These are phyloP conservation scores for Pseudogymnoascus sp. DNA, from an alignment of 2,329 filamentous ascomycete species.

Conservation along the genomic window DNA sequence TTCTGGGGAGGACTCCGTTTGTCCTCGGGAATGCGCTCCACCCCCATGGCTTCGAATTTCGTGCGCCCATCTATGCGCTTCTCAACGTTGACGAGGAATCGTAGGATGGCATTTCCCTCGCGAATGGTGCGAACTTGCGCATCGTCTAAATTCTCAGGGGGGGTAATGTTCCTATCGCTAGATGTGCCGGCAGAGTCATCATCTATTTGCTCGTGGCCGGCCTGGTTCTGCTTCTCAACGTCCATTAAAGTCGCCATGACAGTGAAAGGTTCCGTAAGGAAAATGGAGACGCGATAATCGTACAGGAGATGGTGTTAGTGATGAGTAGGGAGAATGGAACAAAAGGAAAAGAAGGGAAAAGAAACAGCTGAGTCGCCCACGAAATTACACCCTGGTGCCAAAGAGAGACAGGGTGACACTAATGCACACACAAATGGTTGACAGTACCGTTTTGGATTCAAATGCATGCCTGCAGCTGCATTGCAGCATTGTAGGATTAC, in stretches of 20 bases:
- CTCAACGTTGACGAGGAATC: constrained; percentile 7
- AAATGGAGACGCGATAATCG: neutral
- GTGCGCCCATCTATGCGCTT: constrained; percentile 5
- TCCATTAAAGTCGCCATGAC: constrained; percentile 6
- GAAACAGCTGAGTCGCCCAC: neutral
- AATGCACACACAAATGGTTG: neutral
- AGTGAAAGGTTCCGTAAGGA: neutral
- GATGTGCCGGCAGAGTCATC: neutral
- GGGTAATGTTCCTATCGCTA: neutral
- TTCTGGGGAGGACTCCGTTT: constrained; percentile 10
- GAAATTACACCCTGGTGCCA: neutral
- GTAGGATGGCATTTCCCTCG: neutral
- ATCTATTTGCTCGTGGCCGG: neutral
- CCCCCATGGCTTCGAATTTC: constrained; percentile 11
- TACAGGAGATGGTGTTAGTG: neutral
- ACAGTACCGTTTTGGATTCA: neutral
- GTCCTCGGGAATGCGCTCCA: constrained; percentile 11
- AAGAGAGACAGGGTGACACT: neutral
- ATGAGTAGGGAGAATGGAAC: neutral
- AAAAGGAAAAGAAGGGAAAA: neutral
- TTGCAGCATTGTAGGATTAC: neutral
- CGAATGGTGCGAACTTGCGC: constrained; percentile 7
- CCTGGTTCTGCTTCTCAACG: neutral
- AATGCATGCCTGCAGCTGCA: neutral
- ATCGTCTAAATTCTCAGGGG: neutral